Percentiles rank a stretch among this genome's conserved stretches.
These are phyloP conservation scores for Juncus inflexus DNA, from an alignment of 176 grass and related monocot genomes.

Conservation along the genomic window DNA sequence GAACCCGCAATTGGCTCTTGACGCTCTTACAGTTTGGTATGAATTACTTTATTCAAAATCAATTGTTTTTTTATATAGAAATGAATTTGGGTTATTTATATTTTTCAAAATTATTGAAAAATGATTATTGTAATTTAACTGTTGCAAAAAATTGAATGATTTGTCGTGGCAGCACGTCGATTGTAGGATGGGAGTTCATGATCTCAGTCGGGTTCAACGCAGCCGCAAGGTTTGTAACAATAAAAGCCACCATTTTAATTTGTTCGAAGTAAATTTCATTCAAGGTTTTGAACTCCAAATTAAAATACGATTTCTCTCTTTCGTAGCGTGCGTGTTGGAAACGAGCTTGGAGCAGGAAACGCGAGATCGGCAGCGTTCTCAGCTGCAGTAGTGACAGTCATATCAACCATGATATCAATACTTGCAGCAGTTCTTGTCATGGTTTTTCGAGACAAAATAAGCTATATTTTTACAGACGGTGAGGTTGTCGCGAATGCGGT, in stretches of 20 bases:
- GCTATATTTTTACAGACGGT: constrained; percentile 74
- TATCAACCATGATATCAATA: constrained; percentile 50
- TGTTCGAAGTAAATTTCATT: not conserved
- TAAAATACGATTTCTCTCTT: not conserved
- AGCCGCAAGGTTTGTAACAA: constrained; percentile 51
- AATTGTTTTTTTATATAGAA: too few species aligned
- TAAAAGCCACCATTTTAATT: not conserved
- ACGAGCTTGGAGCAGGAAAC: constrained; percentile 83
- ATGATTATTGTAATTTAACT: too few species aligned
- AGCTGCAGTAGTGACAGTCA: constrained; percentile 41
- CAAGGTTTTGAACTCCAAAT: not conserved
- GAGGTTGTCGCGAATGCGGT: constrained; percentile 54
- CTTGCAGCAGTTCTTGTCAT: constrained; percentile 37
- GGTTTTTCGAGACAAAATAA: constrained; percentile 59
- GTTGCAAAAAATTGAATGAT: constrained; percentile 17
- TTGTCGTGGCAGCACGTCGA: constrained; percentile 57
- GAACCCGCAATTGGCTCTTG: constrained; percentile 64
- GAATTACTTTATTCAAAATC: not conserved
- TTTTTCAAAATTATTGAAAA: too few species aligned
- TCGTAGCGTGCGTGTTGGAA: constrained; percentile 69
- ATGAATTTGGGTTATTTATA: too few species aligned
- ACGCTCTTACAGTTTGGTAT: constrained; percentile 87
- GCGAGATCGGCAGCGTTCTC: constrained; percentile 71
- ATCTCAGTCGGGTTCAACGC: constrained; percentile 91
- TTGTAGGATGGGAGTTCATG: constrained; percentile 80